Conservation (phyloP, 1,284 basidiomycete species). For the Apiotrichum akiyoshidainum region DNA sequence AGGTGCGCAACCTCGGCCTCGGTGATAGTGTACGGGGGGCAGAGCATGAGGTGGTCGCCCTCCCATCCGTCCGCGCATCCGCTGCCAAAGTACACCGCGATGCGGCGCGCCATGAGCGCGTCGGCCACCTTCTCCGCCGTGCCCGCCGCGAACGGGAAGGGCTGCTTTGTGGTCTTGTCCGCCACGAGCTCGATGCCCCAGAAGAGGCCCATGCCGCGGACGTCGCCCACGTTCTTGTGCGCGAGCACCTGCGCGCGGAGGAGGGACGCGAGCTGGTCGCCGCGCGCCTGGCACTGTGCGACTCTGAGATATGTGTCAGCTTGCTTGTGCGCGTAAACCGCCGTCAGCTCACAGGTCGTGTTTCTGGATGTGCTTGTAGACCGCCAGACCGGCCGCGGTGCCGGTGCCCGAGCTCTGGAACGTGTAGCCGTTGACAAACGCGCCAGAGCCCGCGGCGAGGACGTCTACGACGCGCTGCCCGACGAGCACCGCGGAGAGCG, state of each 20-base stretch:
- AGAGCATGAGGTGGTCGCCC: slow-evolving; percentile 42
- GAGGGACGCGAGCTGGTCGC: slow-evolving; percentile 61
- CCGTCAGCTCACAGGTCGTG: slow-evolving; percentile 21
- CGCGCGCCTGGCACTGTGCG: slow-evolving; percentile 62
- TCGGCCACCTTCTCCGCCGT: slow-evolving; percentile 26
- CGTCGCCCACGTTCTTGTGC: slow-evolving; percentile 28
- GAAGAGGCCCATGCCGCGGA: slow-evolving; percentile 65
- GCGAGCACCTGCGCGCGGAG: slow-evolving; percentile 58
- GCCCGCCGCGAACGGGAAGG: slow-evolving; percentile 25
- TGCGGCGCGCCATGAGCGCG: slow-evolving; percentile 27
- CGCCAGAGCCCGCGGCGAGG: slow-evolving; percentile 62
- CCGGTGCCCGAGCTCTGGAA: slow-evolving; percentile 75
- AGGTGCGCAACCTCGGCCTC: slow-evolving; percentile 26
- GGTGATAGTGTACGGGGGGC: slow-evolving; percentile 39
- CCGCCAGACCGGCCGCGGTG: slow-evolving; percentile 72
- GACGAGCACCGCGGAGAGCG: slow-evolving; percentile 76
- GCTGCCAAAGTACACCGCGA: slow-evolving; percentile 29
- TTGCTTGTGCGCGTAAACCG: no score
- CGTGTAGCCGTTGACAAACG: slow-evolving; percentile 70
- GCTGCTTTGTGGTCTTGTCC: slow-evolving; percentile 27
- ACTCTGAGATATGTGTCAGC: slow-evolving; percentile 50
- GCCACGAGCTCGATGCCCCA: slow-evolving; percentile 70
- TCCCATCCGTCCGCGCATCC: slow-evolving; percentile 31
- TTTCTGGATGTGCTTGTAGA: slow-evolving; percentile 44
- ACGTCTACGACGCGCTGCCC: slow-evolving; percentile 67